Evolutionary conservation across 495 filamentous ascomycete genomes (phyloP), one percentile per base, ranked within the genome.

Genomic region (Penicillium canariense): DNA sequence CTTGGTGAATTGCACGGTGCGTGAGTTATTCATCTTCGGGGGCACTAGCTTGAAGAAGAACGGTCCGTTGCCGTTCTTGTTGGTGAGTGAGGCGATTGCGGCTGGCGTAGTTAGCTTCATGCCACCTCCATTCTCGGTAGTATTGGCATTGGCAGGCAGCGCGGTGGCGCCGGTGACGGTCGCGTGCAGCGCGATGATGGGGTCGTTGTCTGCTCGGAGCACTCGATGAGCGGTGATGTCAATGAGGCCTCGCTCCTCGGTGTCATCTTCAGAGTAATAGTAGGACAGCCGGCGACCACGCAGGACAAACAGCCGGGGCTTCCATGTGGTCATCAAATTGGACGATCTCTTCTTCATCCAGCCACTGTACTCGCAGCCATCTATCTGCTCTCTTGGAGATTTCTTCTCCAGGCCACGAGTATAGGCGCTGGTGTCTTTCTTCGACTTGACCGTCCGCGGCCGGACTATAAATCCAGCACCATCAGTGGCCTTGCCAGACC

Each of bases 281-380:
- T 99, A 99, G 0, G 91, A 90, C 18, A 99, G 81, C 12, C 95
- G 85, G 56, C 90, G 82, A 39, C 95, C 95, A 49, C 90, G 89
- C 28, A 99, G 78, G 18, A 97, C 87, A 63, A 99, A 99, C 28
- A 97, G 81, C 8, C 95, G 86, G 35, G 89, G 84, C 65, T 97
- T 97, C 95, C 95, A 99, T 1, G 90, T 96, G 3, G 90, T 88
- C 88, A 97, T 95, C 45, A 97, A 75, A 58, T 94, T 94, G 2
- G 90, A 90, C 43, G 90, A 96, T 63, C 91, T 86, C 81, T 99
- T 99, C 77, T 96, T 97, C 95, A 99, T 99, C 95, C 95, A 99
- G 22, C 95, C 95, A 58, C 85, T 91, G 63, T 92, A 99, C 62
- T 99, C 94, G 42, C 90, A 93, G 50, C 84, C 86, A 48, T 81